Conservation (phyloP, 2,329 filamentous ascomycete genomes). For the Nemania abortiva region DNA sequence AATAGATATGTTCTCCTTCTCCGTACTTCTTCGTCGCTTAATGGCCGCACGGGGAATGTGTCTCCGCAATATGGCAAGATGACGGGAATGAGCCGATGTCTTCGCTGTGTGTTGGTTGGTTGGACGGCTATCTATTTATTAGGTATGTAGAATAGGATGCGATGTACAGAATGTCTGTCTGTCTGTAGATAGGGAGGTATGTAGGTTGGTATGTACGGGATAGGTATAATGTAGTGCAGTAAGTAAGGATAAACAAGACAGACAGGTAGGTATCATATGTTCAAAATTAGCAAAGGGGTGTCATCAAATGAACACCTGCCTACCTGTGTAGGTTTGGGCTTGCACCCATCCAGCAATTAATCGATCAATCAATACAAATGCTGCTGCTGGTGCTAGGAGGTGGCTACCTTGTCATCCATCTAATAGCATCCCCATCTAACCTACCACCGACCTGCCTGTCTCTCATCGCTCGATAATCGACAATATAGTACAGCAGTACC, state of each 20-base stretch:
- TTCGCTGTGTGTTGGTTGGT: background rate
- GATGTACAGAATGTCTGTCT: no score
- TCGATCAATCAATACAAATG: constrained; percentile 14
- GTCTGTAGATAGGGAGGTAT: constrained; percentile 12
- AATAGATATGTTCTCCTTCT: background rate
- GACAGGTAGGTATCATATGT: constrained; percentile 14
- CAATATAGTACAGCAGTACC: background rate
- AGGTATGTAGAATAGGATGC: background rate
- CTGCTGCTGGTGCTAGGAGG: background rate
- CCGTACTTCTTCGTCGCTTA: background rate
- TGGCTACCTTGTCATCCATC: constrained; percentile 8
- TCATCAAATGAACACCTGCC: constrained; percentile 11
- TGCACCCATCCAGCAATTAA: constrained; percentile 21
- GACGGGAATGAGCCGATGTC: background rate
- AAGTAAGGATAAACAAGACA: constrained; percentile 12
- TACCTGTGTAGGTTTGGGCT: background rate
- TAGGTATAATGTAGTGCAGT: background rate
- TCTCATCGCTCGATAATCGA: constrained; percentile 22
- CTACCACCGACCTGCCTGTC: constrained; percentile 3
- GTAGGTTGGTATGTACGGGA: background rate
- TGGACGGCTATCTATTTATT: background rate
- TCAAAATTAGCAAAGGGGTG: constrained; percentile 4
- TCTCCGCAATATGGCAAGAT: background rate
- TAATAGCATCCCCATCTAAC: constrained; percentile 1
- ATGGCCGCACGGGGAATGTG: background rate